Percentiles rank a stretch among this genome's conserved stretches.
Evolutionary conservation across 2,329 filamentous ascomycete genomes (phyloP).

Genomic region (Metarhizium guizhouense): DNA sequence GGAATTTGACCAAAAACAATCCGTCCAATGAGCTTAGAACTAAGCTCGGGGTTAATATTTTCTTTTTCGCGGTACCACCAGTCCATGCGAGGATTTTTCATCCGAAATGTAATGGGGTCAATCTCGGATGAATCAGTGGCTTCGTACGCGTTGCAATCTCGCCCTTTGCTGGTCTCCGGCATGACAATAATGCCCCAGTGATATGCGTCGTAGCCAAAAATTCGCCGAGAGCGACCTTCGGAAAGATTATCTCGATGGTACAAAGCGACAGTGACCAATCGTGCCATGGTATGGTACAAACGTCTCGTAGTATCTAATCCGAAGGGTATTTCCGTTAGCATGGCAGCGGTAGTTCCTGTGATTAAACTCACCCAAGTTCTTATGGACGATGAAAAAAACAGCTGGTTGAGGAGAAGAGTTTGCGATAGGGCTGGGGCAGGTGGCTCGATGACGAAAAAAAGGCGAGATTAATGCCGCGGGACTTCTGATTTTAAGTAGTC

Average conservation of each 20-base stretch:
- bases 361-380: neutral
- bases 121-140: constrained; percentile 22
- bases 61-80: constrained; percentile 18
- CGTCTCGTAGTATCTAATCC: neutral
- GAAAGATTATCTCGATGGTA: constrained; percentile 20
- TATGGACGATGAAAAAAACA: neutral
- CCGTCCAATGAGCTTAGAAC: constrained; percentile 17
- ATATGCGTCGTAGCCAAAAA: constrained; percentile 20
- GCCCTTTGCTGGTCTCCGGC: constrained; percentile 9
- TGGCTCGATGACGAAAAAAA: accelerated
- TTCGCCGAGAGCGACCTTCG: constrained; percentile 11
- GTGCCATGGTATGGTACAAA: constrained; percentile 5
- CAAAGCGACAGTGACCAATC: constrained; percentile 16
- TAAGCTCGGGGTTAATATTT: constrained; percentile 10
- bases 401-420: neutral
- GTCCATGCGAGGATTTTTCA: constrained; percentile 23
- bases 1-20: constrained; percentile 18
- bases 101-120: constrained; percentile 19
- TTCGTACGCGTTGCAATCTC: constrained; percentile 14
- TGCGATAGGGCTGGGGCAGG: neutral
- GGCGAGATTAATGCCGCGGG: neutral
- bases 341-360: neutral
- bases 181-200: constrained; percentile 23
- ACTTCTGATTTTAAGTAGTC: neutral
- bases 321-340: neutral